Evolutionary conservation across 2,329 filamentous ascomycete genomes (phyloP).

Genomic region (Pyrenophora teres): DNA sequence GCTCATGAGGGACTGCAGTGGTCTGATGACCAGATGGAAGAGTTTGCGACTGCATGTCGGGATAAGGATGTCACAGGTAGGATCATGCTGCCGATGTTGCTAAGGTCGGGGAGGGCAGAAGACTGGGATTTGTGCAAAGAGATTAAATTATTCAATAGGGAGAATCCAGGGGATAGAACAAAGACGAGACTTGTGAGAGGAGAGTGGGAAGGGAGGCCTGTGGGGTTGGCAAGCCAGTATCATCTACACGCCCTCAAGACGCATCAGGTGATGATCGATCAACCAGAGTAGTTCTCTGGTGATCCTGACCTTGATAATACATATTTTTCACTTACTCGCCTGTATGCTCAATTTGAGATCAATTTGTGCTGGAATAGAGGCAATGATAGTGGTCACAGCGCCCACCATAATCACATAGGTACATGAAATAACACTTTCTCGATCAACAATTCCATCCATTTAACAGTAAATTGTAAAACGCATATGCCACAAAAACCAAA

Average conservation of each 20-base stretch:
- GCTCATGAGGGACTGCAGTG: conserved; percentile 28
- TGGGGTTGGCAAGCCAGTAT: conserved; percentile 35
- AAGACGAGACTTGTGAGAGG: conserved; percentile 21
- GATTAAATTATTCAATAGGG: conserved; percentile 23
- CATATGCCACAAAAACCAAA: too few species aligned
- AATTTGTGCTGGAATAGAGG: too few species aligned
- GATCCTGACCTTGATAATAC: too few species aligned
- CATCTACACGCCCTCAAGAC: conserved; percentile 21
- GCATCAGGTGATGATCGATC: conserved; percentile 15
- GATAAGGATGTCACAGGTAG: conserved; percentile 28
- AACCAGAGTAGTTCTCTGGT: background rate
- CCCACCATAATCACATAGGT: too few species aligned
- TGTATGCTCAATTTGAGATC: too few species aligned
- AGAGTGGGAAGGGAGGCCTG: conserved; percentile 24
- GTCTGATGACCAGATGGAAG: conserved; percentile 29
- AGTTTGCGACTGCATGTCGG: conserved; percentile 31
- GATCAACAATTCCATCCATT: too few species aligned
- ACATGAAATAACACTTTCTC: too few species aligned
- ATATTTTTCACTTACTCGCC: too few species aligned
- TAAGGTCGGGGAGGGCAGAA: conserved; percentile 5
- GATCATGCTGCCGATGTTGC: conserved; percentile 29
- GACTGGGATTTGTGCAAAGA: conserved; percentile 34
- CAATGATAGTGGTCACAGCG: too few species aligned
- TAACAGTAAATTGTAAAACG: too few species aligned
- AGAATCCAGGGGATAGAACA: background rate